Base-by-base conservation (phyloP, 2,329 filamentous ascomycete genomes). In the Cladosporium sp. region DNA sequence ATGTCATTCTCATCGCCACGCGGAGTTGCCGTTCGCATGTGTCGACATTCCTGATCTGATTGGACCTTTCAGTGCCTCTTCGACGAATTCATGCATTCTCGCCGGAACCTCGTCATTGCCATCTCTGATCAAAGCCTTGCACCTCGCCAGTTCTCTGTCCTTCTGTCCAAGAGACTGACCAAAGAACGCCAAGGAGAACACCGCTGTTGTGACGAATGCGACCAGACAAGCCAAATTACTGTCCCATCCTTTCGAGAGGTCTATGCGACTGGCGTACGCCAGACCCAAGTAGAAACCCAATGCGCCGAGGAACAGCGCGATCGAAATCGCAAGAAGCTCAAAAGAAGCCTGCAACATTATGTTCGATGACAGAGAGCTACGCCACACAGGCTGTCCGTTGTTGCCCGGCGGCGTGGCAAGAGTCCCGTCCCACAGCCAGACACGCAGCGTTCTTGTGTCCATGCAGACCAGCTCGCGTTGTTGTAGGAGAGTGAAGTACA, bases 401-500 rank as follows among this genome's bases (percentile, higher is more conserved):
- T 32, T 30, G 44, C 21, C 36, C 6, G 41, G 44, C 10, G 32
- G 24, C n/a, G 54, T 21, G n/a, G 30, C 32, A 3, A 49, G 30
- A 3, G 24, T 62, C 2, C 65, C 64, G 28, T 65, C 65, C 64
- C 67, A 68, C n/a, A 68, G 60, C 67, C 67, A 68, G 14, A 65
- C 24, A 11, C 65, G 65, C 8, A 68, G 34, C 3, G 58, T 62
- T 14, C 65, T 55, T 4, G 66, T 59, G 28, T 64, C 59, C 30
- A 57, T 65, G 3, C 59, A 32, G 7, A 58, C 59, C 2, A 67
- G 65, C 54, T 58, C 58, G 47, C 67, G 65, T 32, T 68, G 67
- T 44, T 69, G 65, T 18, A 69, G 24, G 1, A 65, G n/a, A n/a
- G 55, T 67, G 41, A 69, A 70, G 61, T 68, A 69, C 12, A 70